Base-by-base conservation (phyloP, 148 eudicot species). In the Amaranthus palmeri region DNA sequence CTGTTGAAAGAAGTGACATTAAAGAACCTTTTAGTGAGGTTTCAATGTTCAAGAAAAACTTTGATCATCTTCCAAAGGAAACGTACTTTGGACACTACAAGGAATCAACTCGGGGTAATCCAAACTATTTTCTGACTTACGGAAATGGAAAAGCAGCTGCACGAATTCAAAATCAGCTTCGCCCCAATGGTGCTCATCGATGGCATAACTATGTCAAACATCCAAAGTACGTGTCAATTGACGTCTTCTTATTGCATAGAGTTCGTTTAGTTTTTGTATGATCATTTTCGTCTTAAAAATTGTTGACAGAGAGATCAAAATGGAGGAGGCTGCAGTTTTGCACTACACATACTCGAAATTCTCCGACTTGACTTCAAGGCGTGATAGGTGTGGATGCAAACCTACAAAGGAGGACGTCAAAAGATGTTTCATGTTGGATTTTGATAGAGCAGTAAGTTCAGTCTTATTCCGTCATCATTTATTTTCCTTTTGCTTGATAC, bases 131-230 rank as follows among this genome's bases (percentile, higher is more conserved):
- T 61, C 79, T 92, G 67, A 86, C 96, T 76, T 92, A 92, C 46
- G 92, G 90, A 67, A 89, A 92, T 82, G 96, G 97, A 54, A 92
- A 92, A 81, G 77, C 96, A 68, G 92, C 88, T 50, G 97, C 97
- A 47, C 85, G 96, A 50, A 76, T 92, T 63, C 80, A 85, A 77
- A 83, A 85, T 68, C 82, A 85, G 69, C 87, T 92, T 72, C 92
- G 92, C 72, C 89, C 96, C 56, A 89, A 88, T 81, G 97, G 97
- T 45, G 90, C 96, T 4, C 97, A 92, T 71, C 82, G 96, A 82
- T 92, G 97, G 97, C 84, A 89, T 76, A 87, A 83, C 68, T 88
- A 89, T 72, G 70, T 70, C 76, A 86, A 82, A 68, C 36, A 69
- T 47, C 86, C 88, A 51, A 79, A 49, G 93, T 92, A 87, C 43